These are phyloP conservation scores for Talaromyces marneffei DNA, from an alignment of 2,329 filamentous ascomycete genomes.

Conservation along the genomic window DNA sequence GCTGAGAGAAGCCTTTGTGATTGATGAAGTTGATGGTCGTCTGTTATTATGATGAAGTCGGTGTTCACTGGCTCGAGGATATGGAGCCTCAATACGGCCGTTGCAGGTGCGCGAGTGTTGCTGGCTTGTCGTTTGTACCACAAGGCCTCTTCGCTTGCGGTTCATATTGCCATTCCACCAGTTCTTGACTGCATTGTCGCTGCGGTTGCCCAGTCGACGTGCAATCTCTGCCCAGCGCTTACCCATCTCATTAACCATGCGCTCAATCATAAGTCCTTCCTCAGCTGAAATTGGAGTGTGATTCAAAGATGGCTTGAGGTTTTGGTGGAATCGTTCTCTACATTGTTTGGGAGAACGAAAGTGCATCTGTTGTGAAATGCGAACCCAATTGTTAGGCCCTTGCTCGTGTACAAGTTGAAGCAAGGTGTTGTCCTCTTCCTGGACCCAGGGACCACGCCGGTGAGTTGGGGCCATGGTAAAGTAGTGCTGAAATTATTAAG, in stretches of 20 bases:
- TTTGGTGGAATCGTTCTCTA: constrained; percentile 88
- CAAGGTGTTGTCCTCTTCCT: constrained; percentile 66
- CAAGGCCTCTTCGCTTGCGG: constrained; percentile 55
- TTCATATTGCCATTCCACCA: constrained; percentile 97
- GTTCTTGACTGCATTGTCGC: constrained; percentile 95
- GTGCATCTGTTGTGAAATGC: constrained; percentile 68
- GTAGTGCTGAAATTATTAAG: neutral
- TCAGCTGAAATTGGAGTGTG: constrained; percentile 66
- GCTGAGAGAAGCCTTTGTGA: constrained; percentile 16
- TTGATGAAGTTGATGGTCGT: constrained; percentile 21
- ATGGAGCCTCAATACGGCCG: constrained; percentile 37
- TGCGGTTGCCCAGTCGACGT: constrained; percentile 70
- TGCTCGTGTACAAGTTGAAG: constrained; percentile 64
- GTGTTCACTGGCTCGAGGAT: constrained; percentile 22
- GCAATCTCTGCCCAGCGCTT: constrained; percentile 94
- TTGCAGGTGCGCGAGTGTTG: constrained; percentile 27
- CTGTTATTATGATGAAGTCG: constrained; percentile 11
- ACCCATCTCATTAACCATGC: constrained; percentile 69
- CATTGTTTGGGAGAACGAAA: constrained; percentile 89
- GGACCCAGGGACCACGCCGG: constrained; percentile 77
- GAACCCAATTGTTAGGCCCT: constrained; percentile 83
- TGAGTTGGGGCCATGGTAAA: constrained; percentile 45
- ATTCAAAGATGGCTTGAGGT: constrained; percentile 71
- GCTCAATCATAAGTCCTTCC: constrained; percentile 68
- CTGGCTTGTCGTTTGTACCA: constrained; percentile 27